Conservation (phyloP, 192 early-diverging fungal species). For the Coemansia sp. region DNA sequence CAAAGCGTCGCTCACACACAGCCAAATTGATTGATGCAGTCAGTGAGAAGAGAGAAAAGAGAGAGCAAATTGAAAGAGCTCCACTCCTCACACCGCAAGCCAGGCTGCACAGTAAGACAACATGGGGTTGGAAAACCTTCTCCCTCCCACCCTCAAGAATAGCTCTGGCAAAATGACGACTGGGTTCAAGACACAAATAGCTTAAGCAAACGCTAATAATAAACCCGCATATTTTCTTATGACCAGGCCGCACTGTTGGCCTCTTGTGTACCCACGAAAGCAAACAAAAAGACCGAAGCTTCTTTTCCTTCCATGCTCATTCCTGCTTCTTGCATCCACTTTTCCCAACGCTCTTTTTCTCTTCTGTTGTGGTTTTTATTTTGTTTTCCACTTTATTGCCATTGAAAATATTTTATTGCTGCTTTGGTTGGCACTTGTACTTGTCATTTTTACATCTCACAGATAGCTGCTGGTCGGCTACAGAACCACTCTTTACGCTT, state of each 20-base stretch:
- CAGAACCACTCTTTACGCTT: neutral
- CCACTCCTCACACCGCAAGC: too few species aligned
- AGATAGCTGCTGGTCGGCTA: slow-evolving; percentile 1
- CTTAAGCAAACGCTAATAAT: neutral
- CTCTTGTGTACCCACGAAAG: neutral
- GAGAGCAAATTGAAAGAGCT: too few species aligned
- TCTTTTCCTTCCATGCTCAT: neutral
- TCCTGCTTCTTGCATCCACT: neutral
- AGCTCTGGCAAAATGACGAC: too few species aligned
- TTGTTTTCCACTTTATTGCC: neutral
- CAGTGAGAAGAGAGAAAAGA: too few species aligned
- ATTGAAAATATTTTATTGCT: neutral
- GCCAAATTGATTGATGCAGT: too few species aligned
- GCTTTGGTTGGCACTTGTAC: neutral
- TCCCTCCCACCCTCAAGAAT: neutral
- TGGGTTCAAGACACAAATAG: neutral
- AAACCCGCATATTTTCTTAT: neutral
- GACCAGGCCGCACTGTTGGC: neutral
- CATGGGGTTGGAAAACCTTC: too few species aligned
- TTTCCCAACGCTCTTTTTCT: neutral
- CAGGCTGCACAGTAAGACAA: too few species aligned
- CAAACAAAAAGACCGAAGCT: neutral
- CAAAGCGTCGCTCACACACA: too few species aligned
- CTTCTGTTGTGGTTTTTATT: neutral
- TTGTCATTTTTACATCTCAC: neutral